Evolutionary conservation across 1,284 basidiomycete genomes (phyloP), one percentile per base, ranked within the genome.

Genomic region (Vanrija pseudolonga): DNA sequence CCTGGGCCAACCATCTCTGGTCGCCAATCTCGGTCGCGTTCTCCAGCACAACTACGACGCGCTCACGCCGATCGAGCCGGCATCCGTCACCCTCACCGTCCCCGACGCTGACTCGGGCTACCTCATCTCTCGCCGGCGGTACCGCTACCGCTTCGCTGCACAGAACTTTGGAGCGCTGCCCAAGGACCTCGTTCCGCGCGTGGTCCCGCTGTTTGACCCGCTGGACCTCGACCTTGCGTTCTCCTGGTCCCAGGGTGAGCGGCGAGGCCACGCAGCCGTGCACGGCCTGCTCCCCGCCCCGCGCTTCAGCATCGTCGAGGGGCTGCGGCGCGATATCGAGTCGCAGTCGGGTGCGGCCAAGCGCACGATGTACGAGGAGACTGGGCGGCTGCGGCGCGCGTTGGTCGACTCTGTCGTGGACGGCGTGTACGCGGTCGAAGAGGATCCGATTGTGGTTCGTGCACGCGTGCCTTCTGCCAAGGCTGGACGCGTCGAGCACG

Each of bases 351-450:
- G 80, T n/a, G 88, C 88, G 68, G 80, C 80, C 19, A 76, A 87
- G 66, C 82, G 86, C 56, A 90, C 84, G 56, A 89, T 95, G 83
- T 96, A 91, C 69, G 89, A 89, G 18, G 90, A 95, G 78, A 93
- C 90, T 5, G 83, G 83, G 53, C 80, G 86, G 47, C 84, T 91
- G 71, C 84, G 84, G 64, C 74, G 76, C 59, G 82, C 84, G 44
- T 77, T 94, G 26, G 69, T 91, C 45, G 79, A 83, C 28, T 82
- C 84, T 5, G 81, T 95, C 24, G 77, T 82, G 45, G 74, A 78
- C 4, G 87, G 86, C 58, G 84, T 87, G 66, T 88, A 89, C 84
- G 91, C 90, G 59, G 66, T 69, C 28, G 88, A 90, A 52, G 76
- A 86, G 80, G 83, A 91, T 67, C 90, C 92, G 4, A 54, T 88